Evolutionary conservation across 2,329 filamentous ascomycete species (phyloP), one percentile per base, ranked within the genome.

Genomic region (Cladophialophora psammophila): DNA sequence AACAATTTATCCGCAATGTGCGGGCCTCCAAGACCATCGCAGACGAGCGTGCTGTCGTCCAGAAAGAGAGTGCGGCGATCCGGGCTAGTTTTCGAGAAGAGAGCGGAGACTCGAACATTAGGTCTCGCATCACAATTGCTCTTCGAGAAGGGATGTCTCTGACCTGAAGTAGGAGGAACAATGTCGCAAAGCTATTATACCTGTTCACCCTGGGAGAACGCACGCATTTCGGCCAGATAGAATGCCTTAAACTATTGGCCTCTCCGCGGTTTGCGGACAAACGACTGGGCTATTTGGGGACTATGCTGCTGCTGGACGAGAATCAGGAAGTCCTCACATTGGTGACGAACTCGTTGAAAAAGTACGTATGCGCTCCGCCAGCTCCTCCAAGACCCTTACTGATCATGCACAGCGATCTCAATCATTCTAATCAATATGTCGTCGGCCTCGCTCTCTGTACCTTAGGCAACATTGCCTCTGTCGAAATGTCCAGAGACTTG

Each of bases 1-100:
- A 99, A 84, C 95, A 98, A 83, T 99, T 99, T 83, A 99, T 99
- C 81, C 94, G 95, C 79, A 98, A 97, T 82, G 95, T 99, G 78
- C 93, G 95, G 79, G 94, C 95, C 69, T 93, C 95, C 68, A 99
- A 99, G 85, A 99, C 95, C 40, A 97, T 99, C 78, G 96, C 96
- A 79, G 95, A 99, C 82, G 95, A 99, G 84, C 90, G 95, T 78
- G 94, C 95, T 60, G 95, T 99, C 64, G 96, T 99, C 71, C 95
- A 98, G 77, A 99, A 99, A 82, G 95, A 99, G 84, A 99, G 95
- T 81, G 95, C 95, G 66, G 92, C 94, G 56, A 99, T 99, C 78
- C 88, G 95, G 81, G 93, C 95, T 74, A 98, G 94, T 82, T 99
- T 99, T 80, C 89, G 95, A 77, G 95, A 99, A 81, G 95, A 99